These are phyloP conservation scores for Taxillus chinensis DNA, from an alignment of 164 flowering plant genomes.

Conservation along the genomic window DNA sequence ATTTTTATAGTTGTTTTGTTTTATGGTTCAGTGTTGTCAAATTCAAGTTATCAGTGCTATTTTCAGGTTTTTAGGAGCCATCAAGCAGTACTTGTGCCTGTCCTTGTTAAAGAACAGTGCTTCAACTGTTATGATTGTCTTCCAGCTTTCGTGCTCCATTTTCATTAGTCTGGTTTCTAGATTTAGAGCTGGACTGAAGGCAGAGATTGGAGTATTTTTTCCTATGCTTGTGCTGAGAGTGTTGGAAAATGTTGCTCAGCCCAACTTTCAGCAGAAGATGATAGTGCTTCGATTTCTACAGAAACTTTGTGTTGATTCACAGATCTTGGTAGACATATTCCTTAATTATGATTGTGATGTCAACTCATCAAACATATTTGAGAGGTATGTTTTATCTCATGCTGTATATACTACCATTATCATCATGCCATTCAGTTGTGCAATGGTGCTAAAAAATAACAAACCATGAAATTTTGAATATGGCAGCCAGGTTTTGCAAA, in stretches of 20 bases:
- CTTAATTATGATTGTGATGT: constrained; percentile 97
- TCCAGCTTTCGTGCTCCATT: constrained; percentile 98
- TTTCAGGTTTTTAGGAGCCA: constrained; percentile 91
- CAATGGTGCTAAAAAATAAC: not conserved
- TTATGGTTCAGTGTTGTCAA: no score
- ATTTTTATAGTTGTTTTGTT: no score
- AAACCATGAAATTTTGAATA: no score
- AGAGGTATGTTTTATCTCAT: constrained; percentile 48
- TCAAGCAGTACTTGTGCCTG: constrained; percentile 90
- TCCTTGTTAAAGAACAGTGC: constrained; percentile 98
- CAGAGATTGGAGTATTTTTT: constrained; percentile 98
- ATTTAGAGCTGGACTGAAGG: constrained; percentile 97
- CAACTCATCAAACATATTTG: constrained; percentile 89
- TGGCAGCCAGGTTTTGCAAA: not conserved
- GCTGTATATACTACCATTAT: not conserved
- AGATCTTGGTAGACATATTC: constrained; percentile 86
- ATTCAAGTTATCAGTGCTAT: no score
- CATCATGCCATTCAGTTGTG: not conserved
- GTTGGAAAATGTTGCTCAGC: constrained; percentile 92
- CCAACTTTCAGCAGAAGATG: constrained; percentile 98
- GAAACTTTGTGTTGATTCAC: constrained; percentile 85
- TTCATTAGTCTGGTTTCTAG: constrained; percentile 93
- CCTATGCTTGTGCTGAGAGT: constrained; percentile 99
- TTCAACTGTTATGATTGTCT: constrained; percentile 90
- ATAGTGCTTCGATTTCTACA: constrained; percentile 88